phyloP scores from a whole-genome alignment of 352 stramenopile genomes.

The Halophytophthora batemanensis region DNA sequence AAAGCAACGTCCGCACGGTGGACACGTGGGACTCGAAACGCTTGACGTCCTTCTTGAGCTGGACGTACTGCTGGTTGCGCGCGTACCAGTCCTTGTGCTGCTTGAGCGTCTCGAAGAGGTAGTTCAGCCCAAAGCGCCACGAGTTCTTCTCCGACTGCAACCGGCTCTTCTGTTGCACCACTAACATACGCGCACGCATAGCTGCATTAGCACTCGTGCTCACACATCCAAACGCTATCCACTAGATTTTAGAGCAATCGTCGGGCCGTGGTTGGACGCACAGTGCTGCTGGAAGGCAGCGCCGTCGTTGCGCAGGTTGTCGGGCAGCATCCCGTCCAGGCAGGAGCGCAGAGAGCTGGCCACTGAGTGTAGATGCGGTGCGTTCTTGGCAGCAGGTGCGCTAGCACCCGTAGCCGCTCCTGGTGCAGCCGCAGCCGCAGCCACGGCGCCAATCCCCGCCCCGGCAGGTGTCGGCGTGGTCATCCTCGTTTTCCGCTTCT shows the following conservation, averaged over 20 bases:
- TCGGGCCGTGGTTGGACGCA: slow-evolving; percentile 12
- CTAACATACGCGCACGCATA: slow-evolving; percentile 23
- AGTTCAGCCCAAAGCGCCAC: slow-evolving; percentile 87
- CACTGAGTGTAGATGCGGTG: slow-evolving; percentile 77
- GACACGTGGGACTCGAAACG: slow-evolving; percentile 74
- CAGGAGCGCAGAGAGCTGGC: slow-evolving; percentile 78
- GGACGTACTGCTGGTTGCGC: slow-evolving; percentile 87
- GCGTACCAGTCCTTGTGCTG: slow-evolving; percentile 88
- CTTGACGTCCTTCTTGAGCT: slow-evolving; percentile 81
- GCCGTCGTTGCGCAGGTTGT: slow-evolving; percentile 80
- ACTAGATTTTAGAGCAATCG: background rate
- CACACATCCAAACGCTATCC: slow-evolving; percentile 1
- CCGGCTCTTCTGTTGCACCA: slow-evolving; percentile 68
- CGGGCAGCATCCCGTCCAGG: slow-evolving; percentile 82
- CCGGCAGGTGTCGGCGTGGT: slow-evolving; percentile 15
- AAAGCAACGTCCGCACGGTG: slow-evolving; percentile 64
- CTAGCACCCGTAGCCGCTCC: background rate
- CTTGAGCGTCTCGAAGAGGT: slow-evolving; percentile 87
- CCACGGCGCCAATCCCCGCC: slow-evolving; percentile 1
- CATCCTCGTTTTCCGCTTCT: too few relatives aligned
- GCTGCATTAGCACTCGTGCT: background rate
- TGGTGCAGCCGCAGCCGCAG: background rate
- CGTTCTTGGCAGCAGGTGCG: slow-evolving; percentile 49
- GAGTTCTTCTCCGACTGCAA: slow-evolving; percentile 84
- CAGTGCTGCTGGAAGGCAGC: slow-evolving; percentile 69